These are phyloP conservation scores for Penicillium hesseltinei DNA, from an alignment of 2,329 filamentous ascomycete species.

Conservation along the genomic window DNA sequence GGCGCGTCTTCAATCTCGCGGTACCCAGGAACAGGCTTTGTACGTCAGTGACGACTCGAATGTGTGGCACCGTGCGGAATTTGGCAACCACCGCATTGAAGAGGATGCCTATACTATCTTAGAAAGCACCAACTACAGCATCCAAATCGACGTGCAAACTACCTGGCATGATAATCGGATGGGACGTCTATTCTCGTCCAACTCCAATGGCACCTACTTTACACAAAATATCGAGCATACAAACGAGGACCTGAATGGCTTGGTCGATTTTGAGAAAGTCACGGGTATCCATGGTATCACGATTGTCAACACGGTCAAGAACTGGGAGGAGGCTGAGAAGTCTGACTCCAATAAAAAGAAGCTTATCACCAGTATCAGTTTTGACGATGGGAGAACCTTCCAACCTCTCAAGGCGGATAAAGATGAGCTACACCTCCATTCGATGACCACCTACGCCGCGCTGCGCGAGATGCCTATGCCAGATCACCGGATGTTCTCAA, in stretches of 20 bases:
- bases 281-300: constrained; percentile 88
- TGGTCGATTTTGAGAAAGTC: constrained; percentile 95
- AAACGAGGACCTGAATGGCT: constrained; percentile 72
- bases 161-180: constrained; percentile 62
- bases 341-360: constrained; percentile 59
- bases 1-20: constrained; percentile 73
- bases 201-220: constrained; percentile 96
- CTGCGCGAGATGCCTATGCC: constrained; percentile 61
- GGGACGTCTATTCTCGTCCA: constrained; percentile 90
- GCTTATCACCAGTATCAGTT: constrained; percentile 78
- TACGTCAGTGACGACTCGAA: constrained; percentile 82
- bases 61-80: constrained; percentile 88
- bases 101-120: constrained; percentile 86
- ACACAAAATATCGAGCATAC: constrained; percentile 88
- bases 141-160: constrained; percentile 91
- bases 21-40: constrained; percentile 86
- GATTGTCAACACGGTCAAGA: constrained; percentile 83
- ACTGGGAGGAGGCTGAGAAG: constrained; percentile 71
- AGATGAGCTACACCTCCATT: constrained; percentile 79
- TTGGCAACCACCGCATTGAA: constrained; percentile 81
- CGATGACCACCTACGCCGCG: constrained; percentile 66
- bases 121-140: constrained; percentile 96
- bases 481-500: constrained; percentile 80
- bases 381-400: constrained; percentile 91
- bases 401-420: constrained; percentile 67